Percentiles rank a stretch among this genome's conserved stretches.
These are phyloP conservation scores for Solanum infundibuliforme DNA, from an alignment of 257 asterid genomes.

Conservation along the genomic window DNA sequence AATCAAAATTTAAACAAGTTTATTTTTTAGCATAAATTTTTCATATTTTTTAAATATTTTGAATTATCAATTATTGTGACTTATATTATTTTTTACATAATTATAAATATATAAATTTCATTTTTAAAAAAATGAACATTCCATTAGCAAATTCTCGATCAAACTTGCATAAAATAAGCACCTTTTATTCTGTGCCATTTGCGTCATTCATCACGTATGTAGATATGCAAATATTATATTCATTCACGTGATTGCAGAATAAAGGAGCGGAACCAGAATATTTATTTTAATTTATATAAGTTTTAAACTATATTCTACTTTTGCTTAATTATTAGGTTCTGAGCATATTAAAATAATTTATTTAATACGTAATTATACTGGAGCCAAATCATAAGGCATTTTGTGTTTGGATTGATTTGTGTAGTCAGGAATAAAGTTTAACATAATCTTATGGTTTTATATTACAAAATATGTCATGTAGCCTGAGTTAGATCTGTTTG, in stretches of 20 bases:
- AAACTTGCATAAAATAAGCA: not conserved
- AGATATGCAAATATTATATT: not conserved
- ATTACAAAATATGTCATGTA: not conserved
- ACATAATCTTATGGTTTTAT: not conserved
- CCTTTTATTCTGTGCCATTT: not conserved
- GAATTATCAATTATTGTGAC: no score
- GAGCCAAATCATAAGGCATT: not conserved
- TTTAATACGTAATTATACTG: not conserved
- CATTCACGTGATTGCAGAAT: no score
- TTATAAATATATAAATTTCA: no score
- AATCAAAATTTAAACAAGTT: no score
- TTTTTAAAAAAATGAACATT: no score
- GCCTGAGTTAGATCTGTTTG: not conserved
- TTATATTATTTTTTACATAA: no score
- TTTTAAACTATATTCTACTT: not conserved
- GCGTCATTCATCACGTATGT: not conserved
- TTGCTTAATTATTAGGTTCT: not conserved
- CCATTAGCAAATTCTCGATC: no score
- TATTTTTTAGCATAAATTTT: no score
- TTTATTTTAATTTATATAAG: no score
- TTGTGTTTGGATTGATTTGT: not conserved
- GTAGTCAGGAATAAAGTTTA: not conserved
- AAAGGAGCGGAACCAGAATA: no score
- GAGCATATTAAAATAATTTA: no score
- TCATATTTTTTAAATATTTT: no score